Base-by-base conservation (phyloP, 179 eudicot genomes). In the Carnegiea gigantea region DNA sequence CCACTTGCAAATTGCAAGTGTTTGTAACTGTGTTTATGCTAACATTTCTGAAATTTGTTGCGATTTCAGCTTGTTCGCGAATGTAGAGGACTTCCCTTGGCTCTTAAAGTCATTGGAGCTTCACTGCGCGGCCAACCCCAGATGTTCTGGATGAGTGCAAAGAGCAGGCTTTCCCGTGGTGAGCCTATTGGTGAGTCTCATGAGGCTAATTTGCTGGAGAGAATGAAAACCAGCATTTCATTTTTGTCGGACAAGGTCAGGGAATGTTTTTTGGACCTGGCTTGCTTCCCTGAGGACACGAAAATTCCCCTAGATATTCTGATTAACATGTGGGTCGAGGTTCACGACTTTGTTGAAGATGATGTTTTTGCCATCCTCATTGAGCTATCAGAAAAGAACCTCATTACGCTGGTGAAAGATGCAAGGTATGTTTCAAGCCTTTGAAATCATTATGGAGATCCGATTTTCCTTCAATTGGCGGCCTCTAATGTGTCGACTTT, bases 81-180 rank as follows among this genome's bases (percentile, higher is more conserved):
- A 81, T 95, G 98, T 79, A 92, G 89, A 86, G 92, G 98, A 70
- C 93, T 95, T 36, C 98, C 98, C 0, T 81, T 95, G 85, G 98
- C 98, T 67, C 90, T 95, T 1, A 95, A 93, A 84, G 98, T 95
- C 30, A 88, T 95, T 36, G 98, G 98, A 80, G 93, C 98, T 70
- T 92, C 98, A 49, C 77, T 95, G 51, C 92, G 91, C 36, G 98
- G 85, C 68, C 90, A 91, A 72, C 80, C 90, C 65, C 92, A 88
- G 68, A 81, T 85, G 92, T 87, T 83, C 67, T 95, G 98, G 98
- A 86, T 60, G 28, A 88, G 96, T 79, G 98, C 98, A n/a, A 92
- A 88, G 89, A 92, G 82, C 57, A 85, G 97, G 68, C 84, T 95
- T 53, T 88, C 92, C 5, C 81, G 91, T 4, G 90, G 92, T 23